Base-by-base conservation (phyloP, 768 basidiomycete genomes). In the Pleurotus ostreatus region DNA sequence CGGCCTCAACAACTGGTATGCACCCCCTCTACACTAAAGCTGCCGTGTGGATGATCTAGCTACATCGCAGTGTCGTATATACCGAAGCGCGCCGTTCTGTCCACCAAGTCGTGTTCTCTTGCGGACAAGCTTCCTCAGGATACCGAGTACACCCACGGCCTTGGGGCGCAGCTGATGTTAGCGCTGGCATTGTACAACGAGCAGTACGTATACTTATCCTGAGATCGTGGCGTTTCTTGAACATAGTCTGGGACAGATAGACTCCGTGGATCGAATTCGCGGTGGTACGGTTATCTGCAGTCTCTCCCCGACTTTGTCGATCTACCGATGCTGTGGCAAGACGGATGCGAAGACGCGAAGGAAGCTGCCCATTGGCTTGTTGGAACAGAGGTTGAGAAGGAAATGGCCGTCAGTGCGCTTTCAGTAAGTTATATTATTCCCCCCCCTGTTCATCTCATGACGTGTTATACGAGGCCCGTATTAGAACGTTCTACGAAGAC, bases 211-310 rank as follows among this genome's bases (percentile, higher is more conserved):
- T n/a, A 51, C 0, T 34, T 11, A 34, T 2, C 30, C 1, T 11
- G 30, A 9, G 9, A 34, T 9, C 30, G 9, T 34, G 30, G 0
- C 3, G 2, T 34, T 34, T 34, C 30, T 11, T 34, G 30, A 34
- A 34, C 30, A 9, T 34, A 34, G 9, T 34, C 30, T 34, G 30
- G 30, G 46, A 53, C 26, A 60, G 48, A 51, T 59, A 89, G 87
- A 56, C 63, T 83, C 47, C 71, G 66, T 54, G 81, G 79, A 37
- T 44, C 65, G 46, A 52, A 55, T 22, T 89, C 88, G 7, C 72
- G 71, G 43, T 91, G 87, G 86, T 74, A 68, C 60, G 81, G 78
- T 45, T 91, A 90, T 68, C 64, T 91, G 4, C 80, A 85, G 60
- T 83, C 83, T 9, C 72, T 91, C 5, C 84, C 87, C n/a, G 57